These are phyloP conservation scores for Graphilbum sp. DNA, from an alignment of 2,329 filamentous ascomycete genomes.

Conservation along the genomic window DNA sequence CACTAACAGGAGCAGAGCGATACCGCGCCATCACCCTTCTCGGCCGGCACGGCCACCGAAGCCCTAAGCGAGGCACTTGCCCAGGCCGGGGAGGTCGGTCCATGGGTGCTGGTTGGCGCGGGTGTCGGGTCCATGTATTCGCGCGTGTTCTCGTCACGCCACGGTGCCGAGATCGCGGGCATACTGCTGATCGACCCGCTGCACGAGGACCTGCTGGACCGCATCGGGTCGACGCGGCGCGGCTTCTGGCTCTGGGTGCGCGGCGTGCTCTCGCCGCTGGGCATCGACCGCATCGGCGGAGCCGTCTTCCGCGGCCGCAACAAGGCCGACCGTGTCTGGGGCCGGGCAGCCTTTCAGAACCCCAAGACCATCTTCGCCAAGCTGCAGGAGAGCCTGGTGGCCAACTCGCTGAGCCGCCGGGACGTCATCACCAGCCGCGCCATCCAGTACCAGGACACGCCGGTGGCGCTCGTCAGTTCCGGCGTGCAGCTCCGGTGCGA, in stretches of 20 bases:
- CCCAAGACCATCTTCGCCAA: conserved; percentile 80
- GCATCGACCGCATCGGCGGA: conserved; percentile 62
- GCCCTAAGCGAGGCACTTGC: conserved; percentile 75
- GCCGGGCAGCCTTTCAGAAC: conserved; percentile 58
- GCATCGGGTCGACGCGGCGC: conserved; percentile 47
- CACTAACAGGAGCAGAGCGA: conserved; percentile 36
- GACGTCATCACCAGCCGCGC: conserved; percentile 65
- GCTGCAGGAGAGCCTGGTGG: conserved; percentile 83
- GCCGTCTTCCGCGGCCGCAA: conserved; percentile 70
- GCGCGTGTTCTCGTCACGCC: conserved; percentile 77
- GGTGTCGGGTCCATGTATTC: conserved; percentile 80
- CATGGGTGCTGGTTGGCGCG: conserved; percentile 76
- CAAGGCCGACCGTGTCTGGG: conserved; percentile 72
- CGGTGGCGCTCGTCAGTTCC: conserved; percentile 69
- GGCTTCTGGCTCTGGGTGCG: conserved; percentile 79
- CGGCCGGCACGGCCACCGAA: conserved; percentile 82
- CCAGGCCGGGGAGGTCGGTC: conserved; percentile 63
- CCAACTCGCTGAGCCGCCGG: conserved; percentile 65
- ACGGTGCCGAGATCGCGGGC: conserved; percentile 57
- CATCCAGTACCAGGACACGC: conserved; percentile 62
- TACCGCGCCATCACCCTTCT: conserved; percentile 84
- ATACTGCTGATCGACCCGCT: conserved; percentile 75
- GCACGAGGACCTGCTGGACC: conserved; percentile 69
- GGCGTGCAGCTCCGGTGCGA: conserved; percentile 52
- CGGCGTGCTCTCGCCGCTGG: conserved; percentile 74